phyloP scores from a whole-genome alignment of 768 basidiomycete genomes.

The Tricholomella constricta region DNA sequence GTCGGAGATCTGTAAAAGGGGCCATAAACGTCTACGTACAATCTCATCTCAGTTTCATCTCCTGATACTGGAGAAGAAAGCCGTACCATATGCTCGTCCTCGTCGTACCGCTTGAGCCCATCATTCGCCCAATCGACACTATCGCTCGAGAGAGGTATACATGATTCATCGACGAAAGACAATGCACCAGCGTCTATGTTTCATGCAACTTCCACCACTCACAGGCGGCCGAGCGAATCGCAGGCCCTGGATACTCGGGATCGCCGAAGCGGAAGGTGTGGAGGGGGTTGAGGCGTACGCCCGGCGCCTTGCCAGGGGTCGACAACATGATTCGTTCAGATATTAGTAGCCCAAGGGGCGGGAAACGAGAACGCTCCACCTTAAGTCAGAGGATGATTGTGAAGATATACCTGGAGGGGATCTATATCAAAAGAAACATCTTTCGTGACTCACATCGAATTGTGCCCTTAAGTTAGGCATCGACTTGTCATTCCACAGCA shows the following conservation, averaged over 20 bases:
- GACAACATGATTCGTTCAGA: slow-evolving; percentile 35
- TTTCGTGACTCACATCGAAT: too few species aligned
- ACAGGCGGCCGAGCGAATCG: slow-evolving; percentile 31
- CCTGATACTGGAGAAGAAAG: background rate
- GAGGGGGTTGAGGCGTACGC: slow-evolving; percentile 26
- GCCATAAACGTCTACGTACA: too few species aligned
- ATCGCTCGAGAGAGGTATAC: background rate
- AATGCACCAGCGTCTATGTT: slow-evolving; percentile 27
- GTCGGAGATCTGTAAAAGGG: too few species aligned
- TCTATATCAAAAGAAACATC: too few species aligned
- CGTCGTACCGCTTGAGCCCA: slow-evolving; percentile 31
- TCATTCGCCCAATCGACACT: background rate
- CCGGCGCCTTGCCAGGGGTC: background rate
- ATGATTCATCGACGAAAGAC: slow-evolving; percentile 15
- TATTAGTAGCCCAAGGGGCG: slow-evolving; percentile 45
- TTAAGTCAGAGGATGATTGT: background rate
- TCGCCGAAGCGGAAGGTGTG: slow-evolving; percentile 37
- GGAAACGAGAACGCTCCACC: slow-evolving; percentile 12
- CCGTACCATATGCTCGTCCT: slow-evolving; percentile 25
- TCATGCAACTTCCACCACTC: slow-evolving; percentile 23
- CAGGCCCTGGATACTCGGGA: slow-evolving; percentile 33
- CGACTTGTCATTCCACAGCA: too few species aligned
- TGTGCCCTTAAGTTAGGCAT: too few species aligned
- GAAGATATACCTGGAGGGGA: background rate
- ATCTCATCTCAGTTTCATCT: too few species aligned